A percentile compares a stretch with the other conserved stretches of the same genome.
Evolutionary conservation across 768 basidiomycete species (phyloP).

Genomic region (Clitopilus passeckerianus): DNA sequence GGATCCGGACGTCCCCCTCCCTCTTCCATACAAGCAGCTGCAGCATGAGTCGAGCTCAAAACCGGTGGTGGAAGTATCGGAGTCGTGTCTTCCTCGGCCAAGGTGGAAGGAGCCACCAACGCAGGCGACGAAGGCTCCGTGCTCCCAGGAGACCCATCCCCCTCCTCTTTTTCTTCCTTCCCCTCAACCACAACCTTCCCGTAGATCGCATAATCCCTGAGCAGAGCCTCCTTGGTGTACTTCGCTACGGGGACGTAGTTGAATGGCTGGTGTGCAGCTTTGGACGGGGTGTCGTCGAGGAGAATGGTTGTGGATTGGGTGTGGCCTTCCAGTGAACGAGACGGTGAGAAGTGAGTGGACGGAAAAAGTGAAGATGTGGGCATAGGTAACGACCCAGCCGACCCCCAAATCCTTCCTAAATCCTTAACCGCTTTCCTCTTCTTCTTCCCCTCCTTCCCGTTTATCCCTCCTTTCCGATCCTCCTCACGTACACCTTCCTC

Average conservation of each 20-base stretch:
- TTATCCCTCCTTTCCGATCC: neutral
- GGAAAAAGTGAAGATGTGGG: neutral
- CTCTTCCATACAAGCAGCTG: neutral
- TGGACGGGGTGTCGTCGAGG: slow-evolving; percentile 48
- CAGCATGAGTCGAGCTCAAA: too few relatives aligned
- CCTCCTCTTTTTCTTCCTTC: neutral
- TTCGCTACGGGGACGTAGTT: slow-evolving; percentile 74
- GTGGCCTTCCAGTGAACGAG: neutral
- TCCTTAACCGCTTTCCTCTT: neutral
- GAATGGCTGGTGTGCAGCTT: slow-evolving; percentile 61
- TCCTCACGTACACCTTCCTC: slow-evolving; percentile 55
- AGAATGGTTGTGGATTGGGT: slow-evolving; percentile 37
- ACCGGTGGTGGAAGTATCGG: neutral
- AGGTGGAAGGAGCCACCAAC: neutral
- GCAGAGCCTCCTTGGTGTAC: slow-evolving; percentile 32
- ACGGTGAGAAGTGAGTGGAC: neutral
- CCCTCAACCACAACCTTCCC: neutral
- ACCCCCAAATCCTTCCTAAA: neutral
- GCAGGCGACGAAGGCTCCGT: neutral
- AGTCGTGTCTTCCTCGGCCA: too few relatives aligned
- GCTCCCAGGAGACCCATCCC: neutral
- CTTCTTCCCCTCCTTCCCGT: neutral
- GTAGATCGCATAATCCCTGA: neutral
- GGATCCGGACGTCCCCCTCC: slow-evolving; percentile 36
- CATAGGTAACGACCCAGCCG: neutral